Evolutionary conservation across 1,284 basidiomycete genomes (phyloP).

Genomic region (Ustilago esculenta): DNA sequence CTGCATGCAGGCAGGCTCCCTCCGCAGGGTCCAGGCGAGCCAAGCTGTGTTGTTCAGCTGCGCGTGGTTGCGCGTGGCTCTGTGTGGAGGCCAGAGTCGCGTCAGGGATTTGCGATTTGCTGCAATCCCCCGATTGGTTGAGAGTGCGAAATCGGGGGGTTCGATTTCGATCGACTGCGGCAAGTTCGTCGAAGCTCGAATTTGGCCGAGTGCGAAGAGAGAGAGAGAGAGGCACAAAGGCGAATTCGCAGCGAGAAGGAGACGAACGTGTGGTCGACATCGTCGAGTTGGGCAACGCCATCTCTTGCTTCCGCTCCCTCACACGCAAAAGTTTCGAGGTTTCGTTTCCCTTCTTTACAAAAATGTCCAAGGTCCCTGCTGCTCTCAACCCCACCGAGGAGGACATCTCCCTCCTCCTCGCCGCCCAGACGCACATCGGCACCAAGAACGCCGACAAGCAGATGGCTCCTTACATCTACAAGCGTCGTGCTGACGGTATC

Average conservation of each 20-base stretch:
- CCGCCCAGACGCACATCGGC: constrained; percentile 90
- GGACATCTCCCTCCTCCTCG: constrained; percentile 92
- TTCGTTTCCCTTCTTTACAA: constrained; percentile 30
- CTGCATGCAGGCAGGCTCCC: constrained; percentile 21
- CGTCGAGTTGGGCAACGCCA: constrained; percentile 7
- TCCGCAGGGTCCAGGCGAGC: constrained; percentile 15
- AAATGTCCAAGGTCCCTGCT: constrained; percentile 81
- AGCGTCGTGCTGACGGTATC: constrained; percentile 95
- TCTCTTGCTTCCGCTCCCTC: constrained; percentile 28
- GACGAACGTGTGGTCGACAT: constrained; percentile 36
- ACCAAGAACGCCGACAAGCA: constrained; percentile 97
- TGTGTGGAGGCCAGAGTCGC: constrained; percentile 24
- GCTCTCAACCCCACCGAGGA: constrained; percentile 93
- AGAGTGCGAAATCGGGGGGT: background rate
- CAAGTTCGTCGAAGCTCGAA: constrained; percentile 29
- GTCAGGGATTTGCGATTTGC: no score
- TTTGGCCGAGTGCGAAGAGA: background rate
- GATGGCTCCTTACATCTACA: constrained; percentile 98
- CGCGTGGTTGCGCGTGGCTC: constrained; percentile 1
- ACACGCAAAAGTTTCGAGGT: constrained; percentile 55
- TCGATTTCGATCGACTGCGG: constrained; percentile 33
- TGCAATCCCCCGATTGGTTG: constrained; percentile 16
- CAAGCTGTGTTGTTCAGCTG: no score
- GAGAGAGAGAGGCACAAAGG: background rate
- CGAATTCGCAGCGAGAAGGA: no score